Evolutionary conservation across 83 land plant genomes (phyloP).

Genomic region (Thuja plicata): DNA sequence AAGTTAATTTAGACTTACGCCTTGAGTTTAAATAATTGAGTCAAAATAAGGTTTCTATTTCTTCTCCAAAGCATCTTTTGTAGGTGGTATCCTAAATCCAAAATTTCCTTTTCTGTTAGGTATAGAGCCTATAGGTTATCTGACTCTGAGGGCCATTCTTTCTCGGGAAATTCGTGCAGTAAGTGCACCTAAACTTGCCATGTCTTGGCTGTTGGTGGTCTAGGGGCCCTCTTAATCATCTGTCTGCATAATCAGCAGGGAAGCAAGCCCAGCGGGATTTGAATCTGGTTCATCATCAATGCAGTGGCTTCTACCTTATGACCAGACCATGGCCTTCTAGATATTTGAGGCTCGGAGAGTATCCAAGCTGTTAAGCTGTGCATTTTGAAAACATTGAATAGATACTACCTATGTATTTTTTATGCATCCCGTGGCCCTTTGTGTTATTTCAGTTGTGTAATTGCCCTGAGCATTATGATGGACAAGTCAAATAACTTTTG

Average conservation of each 20-base stretch:
- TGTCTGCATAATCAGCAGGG: neutral
- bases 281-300: neutral
- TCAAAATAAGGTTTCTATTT: neutral
- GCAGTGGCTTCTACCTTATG: neutral
- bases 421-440: neutral
- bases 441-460: neutral
- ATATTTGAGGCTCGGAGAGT: neutral
- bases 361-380: neutral
- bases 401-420: neutral
- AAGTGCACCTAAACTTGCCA: too few relatives aligned
- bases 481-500: neutral
- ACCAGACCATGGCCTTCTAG: neutral
- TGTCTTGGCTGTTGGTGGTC: neutral
- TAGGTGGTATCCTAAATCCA: neutral
- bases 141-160: neutral
- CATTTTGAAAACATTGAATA: neutral
- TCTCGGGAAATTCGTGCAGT: neutral
- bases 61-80: neutral
- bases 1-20: neutral
- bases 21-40: neutral
- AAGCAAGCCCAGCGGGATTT: neutral
- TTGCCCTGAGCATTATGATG: neutral
- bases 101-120: neutral
- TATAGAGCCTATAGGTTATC: neutral
- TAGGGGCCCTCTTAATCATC: neutral